phyloP scores from a whole-genome alignment of 1,284 basidiomycete genomes.

The Chondrostereum purpureum region DNA sequence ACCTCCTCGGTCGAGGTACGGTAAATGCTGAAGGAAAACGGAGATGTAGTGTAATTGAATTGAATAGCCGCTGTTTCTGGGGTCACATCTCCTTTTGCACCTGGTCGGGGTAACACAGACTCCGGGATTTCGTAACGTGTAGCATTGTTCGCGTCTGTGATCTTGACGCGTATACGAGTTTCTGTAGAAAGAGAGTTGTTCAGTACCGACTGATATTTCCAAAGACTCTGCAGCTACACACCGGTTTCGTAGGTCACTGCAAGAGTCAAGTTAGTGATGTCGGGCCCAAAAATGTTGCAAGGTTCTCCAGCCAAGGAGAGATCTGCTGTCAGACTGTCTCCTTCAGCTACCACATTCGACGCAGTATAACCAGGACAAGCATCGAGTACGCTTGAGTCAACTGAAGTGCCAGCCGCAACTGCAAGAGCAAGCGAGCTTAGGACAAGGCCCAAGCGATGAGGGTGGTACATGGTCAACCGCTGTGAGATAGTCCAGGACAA shows the following conservation, averaged over 20 bases:
- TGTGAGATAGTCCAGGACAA: background rate
- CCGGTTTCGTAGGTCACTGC: constrained; percentile 54
- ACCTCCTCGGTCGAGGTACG: constrained; percentile 49
- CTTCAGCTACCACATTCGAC: constrained; percentile 28
- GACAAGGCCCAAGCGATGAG: constrained; percentile 1
- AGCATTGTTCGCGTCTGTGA: constrained; percentile 47
- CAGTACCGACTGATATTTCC: background rate
- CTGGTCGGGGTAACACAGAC: constrained; percentile 57
- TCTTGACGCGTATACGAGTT: constrained; percentile 67
- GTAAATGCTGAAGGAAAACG: constrained; percentile 68
- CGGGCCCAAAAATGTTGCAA: constrained; percentile 62
- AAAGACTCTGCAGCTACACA: constrained; percentile 19
- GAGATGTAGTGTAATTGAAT: constrained; percentile 63
- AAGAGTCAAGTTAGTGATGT: constrained; percentile 45
- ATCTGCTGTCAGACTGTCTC: constrained; percentile 41
- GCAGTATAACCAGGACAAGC: constrained; percentile 51
- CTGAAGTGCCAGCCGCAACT: constrained; percentile 14
- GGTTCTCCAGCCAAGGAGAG: constrained; percentile 45
- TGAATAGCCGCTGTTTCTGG: constrained; percentile 35
- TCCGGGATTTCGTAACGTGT: constrained; percentile 64
- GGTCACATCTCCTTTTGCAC: constrained; percentile 20
- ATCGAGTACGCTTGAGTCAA: constrained; percentile 33
- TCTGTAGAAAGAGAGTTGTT: constrained; percentile 29
- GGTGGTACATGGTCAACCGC: background rate
- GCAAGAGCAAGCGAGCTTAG: constrained; percentile 4